These are phyloP conservation scores for Kurtzmaniella quercitrusa DNA, from an alignment of 1,139 yeast genomes.

Conservation along the genomic window DNA sequence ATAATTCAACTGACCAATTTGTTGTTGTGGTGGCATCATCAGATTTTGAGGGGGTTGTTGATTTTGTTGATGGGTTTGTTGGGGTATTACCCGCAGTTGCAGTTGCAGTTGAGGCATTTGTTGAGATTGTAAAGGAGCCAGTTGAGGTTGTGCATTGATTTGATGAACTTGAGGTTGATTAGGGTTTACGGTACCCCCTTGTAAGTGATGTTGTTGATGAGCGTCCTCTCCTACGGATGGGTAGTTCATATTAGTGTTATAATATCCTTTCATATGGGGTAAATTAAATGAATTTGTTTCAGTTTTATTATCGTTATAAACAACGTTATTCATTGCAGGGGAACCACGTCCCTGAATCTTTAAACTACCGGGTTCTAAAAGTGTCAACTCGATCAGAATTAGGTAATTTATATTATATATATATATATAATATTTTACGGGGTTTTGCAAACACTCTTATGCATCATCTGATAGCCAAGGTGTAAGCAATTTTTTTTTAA, in stretches of 20 bases:
- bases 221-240: conserved; percentile 4
- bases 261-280: conserved; percentile 4
- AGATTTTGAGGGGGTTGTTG: conserved; percentile 1
- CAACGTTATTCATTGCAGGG: conserved; percentile 5
- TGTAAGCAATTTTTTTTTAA: neutral
- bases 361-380: neutral
- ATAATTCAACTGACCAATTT: conserved; percentile 1
- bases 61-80: neutral
- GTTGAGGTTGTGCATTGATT: neutral
- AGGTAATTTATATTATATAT: neutral
- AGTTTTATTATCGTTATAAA: conserved; percentile 3
- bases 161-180: neutral
- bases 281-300: conserved; percentile 3
- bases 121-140: neutral
- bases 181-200: neutral
- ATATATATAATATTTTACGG: neutral
- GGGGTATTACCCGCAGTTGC: neutral
- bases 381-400: neutral
- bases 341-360: neutral
- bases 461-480: conserved; percentile 1
- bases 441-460: neutral
- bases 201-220: conserved; percentile 3
- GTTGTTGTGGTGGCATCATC: conserved; percentile 5
- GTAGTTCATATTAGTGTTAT: conserved; percentile 5
- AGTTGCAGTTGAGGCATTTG: neutral